Base-by-base conservation (phyloP, 208 protist genomes). In the Acanthamoeba rhysodes region DNA sequence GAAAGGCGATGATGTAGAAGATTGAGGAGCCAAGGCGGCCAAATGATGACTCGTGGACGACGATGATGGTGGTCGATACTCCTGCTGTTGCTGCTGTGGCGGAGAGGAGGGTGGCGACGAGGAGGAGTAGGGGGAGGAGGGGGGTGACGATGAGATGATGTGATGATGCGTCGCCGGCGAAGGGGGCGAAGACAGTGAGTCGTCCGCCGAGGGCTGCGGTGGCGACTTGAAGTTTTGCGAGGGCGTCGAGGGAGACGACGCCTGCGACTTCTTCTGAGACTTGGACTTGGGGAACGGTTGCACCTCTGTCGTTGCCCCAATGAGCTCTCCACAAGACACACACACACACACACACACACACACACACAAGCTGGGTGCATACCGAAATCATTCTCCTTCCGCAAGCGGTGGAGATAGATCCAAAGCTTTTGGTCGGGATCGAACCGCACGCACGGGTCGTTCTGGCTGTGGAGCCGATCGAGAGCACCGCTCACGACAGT, bases 341-440 rank as follows among this genome's bases (percentile, higher is more conserved):
- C 29, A 72, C 27, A 18, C 66, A n/a, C 6, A 27, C 20, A n/a
- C 20, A 22, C 66, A n/a, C 66, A 22, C 66, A 10, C 66, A 22
- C 27, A 10, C 22, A 41, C n/a, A 41, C 41, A 29, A 41, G 29
- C 10, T 10, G n/a, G 29, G n/a, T n/a, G 64, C 55, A 55, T 94
- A 94, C 90, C 90, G 70, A 95, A 95, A 27, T 95, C 93, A 22
- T 62, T 34, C 32, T 72, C 59, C 34, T 88, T 95, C 8, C 94
- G 53, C 48, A 80, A 37, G 37, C 87, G 80, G 41, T 95, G 94
- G 6, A 78, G 55, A 32, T 95, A 95, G 45, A 95, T 91, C 94
- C 94, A 95, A 4, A 95, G 94, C 87, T 95, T 95, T 55, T 95
- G 94, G 29, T 95, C 94, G 37, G 94, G 62, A 64, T 95, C 94